phyloP scores from a whole-genome alignment of 2,329 filamentous ascomycete genomes.

The Lachnellula cervina region DNA sequence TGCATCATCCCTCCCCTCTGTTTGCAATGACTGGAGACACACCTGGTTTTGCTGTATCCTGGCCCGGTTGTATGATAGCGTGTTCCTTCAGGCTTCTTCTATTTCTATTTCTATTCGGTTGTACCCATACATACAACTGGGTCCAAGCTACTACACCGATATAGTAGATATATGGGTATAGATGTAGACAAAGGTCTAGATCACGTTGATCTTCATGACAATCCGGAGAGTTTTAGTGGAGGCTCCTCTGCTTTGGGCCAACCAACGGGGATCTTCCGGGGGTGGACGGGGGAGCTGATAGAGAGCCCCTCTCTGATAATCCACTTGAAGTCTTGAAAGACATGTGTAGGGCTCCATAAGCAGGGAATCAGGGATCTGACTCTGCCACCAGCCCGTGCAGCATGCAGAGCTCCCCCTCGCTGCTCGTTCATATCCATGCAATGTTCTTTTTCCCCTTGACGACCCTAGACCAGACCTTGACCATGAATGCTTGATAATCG shows the following conservation, averaged over 20 bases:
- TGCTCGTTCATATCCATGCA: too few species aligned
- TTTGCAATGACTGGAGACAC: background rate
- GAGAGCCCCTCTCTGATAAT: background rate
- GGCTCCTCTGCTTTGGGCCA: background rate
- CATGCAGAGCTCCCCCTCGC: too few species aligned
- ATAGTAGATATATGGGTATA: background rate
- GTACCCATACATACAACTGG: background rate
- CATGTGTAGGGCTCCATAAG: too few species aligned
- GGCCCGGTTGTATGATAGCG: background rate
- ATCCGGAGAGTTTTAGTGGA: constrained; percentile 6
- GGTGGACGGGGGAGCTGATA: background rate
- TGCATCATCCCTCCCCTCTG: background rate
- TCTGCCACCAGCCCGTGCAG: too few species aligned
- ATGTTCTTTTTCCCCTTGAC: too few species aligned
- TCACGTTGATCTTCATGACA: background rate
- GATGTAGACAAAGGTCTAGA: background rate
- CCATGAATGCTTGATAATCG: too few species aligned
- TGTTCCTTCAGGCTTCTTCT: background rate
- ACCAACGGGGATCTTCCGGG: background rate
- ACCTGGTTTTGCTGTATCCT: background rate
- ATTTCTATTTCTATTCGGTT: background rate
- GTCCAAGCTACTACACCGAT: background rate
- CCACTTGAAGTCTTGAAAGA: too few species aligned
- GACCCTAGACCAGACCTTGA: too few species aligned
- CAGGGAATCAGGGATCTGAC: too few species aligned